Conservation (phyloP, 202 grass and related monocot genomes). For the Zoysia matrella region DNA sequence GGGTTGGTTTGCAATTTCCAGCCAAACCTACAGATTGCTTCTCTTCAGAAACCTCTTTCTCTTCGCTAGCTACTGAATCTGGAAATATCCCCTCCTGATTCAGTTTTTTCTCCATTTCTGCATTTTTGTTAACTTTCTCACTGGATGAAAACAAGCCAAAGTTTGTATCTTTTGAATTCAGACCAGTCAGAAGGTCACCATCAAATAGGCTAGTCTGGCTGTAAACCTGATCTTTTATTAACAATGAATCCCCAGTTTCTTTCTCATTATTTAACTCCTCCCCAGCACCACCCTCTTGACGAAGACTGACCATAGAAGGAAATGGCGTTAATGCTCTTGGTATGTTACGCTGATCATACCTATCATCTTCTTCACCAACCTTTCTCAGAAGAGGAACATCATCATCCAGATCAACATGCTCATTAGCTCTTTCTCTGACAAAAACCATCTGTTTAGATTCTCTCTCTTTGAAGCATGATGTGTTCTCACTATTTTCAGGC, state of each 20-base stretch:
- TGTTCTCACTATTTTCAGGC: constrained; percentile 24
- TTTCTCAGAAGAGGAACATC: constrained; percentile 47
- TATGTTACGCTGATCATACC: neutral
- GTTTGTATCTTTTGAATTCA: constrained; percentile 34
- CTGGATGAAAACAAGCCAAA: constrained; percentile 43
- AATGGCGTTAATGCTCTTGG: constrained; percentile 47
- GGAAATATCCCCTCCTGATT: constrained; percentile 39
- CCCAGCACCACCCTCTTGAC: constrained; percentile 7
- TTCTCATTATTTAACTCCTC: constrained; percentile 15
- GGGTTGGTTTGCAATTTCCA: constrained; percentile 44
- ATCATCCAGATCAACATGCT: constrained; percentile 45
- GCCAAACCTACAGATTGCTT: constrained; percentile 19
- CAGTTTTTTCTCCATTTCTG: constrained; percentile 33
- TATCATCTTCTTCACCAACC: constrained; percentile 50
- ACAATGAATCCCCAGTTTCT: constrained; percentile 17
- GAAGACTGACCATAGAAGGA: constrained; percentile 51
- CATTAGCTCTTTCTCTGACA: constrained; percentile 38
- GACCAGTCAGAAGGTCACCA: constrained; percentile 11
- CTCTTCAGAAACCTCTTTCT: constrained; percentile 41
- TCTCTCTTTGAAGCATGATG: constrained; percentile 33
- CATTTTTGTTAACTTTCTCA: constrained; percentile 41
- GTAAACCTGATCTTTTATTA: constrained; percentile 21
- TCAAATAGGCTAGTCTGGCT: constrained; percentile 39
- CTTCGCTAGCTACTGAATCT: constrained; percentile 19
- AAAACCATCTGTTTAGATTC: constrained; percentile 30